Evolutionary conservation across 768 basidiomycete genomes (phyloP), one percentile per base, ranked within the genome.

Genomic region (Psilocybe sp.): DNA sequence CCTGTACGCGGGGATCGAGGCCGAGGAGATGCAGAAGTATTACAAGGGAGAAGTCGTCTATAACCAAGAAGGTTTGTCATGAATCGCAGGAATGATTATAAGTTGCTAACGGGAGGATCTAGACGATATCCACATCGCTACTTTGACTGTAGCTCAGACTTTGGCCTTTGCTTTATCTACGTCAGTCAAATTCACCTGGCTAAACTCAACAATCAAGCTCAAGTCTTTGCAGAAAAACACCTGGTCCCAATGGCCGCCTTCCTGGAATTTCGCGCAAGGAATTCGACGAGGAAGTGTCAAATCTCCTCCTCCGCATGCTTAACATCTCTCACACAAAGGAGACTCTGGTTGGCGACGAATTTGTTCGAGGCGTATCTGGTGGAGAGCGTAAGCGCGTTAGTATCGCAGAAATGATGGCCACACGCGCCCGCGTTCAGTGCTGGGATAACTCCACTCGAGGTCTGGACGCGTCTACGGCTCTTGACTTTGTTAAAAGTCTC

Each of bases 381-480:
- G 89, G 89, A 15, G 89, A 91, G 60, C 77, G 85, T 45, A 94
- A 93, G 53, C 77, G 77, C 38, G 84, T 94, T 13, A 84, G 84
- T 50, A 93, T 93, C 58, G 86, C 87, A 10, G 92, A 94, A 68
- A 91, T 89, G 80, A 85, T 91, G 80, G 78, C 88, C 1, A 87
- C 85, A 2, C 82, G 88, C 44, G 88, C 89, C 10, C 83, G 84
- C 33, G 79, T 92, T 6, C 85, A 91, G 56, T 84, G 82, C 54
- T 92, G 89, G 85, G 89, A 92, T 63, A 92, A 88, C 65, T 85
- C 85, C 0, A 92, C 90, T 2, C 75, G 87, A 43, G 89, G 90
- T 14, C 71, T 91, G 44, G 89, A 92, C 54, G 89, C 92, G 0
- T 90, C 89, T 2, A 95, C 92, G 6, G 92, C 92, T 1, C 74